Base-by-base conservation (phyloP, 345 rosid species). In the Gossypium arboreum region DNA sequence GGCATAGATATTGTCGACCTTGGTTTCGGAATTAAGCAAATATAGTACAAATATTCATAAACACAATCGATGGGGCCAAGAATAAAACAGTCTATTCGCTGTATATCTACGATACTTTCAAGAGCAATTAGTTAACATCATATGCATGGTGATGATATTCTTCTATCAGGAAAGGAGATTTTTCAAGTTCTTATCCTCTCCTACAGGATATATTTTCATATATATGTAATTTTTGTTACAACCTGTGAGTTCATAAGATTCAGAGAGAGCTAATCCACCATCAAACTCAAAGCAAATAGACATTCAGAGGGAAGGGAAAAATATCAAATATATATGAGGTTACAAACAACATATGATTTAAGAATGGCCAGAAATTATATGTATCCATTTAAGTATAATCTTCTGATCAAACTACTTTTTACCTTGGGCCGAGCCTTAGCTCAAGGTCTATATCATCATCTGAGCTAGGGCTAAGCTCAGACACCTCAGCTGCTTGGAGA, bases 391-490 rank as follows among this genome's bases (percentile, higher is more conserved):
- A 63, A 76, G 72, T 70, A 70, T 57, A 58, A 70, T 39, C 60
- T 75, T 47, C 58, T 67, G 59, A 65, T 50, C 77, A 68, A 68
- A 64, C 84, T 83, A 83, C 9, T 8, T 54, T 81, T 88, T 79
- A 81, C 85, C 90, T 87, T 87, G 22, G 90, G 90, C 67, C 97
- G 48, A 94, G 97, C 83, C 98, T 85, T 72, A 94, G 97, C 83
- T 94, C 98, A 72, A 94, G 98, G 87, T 94, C 98, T 80, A 94
- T 68, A 27, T 89, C 98, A 74, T 92, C 92, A 64, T 77, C 74
- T 8, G 78, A 72, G 74, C 77, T 78, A 72, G 80, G 80, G 74
- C 82, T 83, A 18, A 80, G 84, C 75, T 84, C 84, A 44, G 66
- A 58, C 62, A 78, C 81, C 72, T 85, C 88, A 54, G 80, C 74